phyloP scores from a whole-genome alignment of 139 green algal genomes.

The Chlamydomonas applanata region DNA sequence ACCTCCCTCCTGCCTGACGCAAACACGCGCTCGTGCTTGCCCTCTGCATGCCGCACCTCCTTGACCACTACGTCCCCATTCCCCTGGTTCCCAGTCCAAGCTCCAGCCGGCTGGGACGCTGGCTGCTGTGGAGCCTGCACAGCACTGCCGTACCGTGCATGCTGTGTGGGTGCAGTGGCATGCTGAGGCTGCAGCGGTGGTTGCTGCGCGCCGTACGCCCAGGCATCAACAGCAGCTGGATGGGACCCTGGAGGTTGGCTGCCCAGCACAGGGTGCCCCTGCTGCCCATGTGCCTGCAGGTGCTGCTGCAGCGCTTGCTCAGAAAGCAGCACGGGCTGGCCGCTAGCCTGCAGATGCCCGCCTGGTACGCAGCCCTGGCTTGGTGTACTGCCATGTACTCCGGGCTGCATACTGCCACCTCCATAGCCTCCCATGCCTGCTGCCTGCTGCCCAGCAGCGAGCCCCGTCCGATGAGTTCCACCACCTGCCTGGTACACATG shows the following conservation, averaged over 20 bases:
- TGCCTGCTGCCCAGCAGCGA: no score
- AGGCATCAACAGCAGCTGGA: background rate
- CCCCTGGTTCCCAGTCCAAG: background rate
- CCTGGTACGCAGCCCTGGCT: no score
- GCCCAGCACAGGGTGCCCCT: background rate
- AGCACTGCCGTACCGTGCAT: no score
- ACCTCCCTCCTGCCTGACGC: constrained; percentile 44
- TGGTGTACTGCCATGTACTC: no score
- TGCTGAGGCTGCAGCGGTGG: no score
- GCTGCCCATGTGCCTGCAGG: background rate
- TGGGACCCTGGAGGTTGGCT: no score
- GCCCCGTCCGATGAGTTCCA: no score
- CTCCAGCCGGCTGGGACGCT: no score
- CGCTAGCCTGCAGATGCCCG: background rate
- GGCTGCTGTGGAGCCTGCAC: background rate
- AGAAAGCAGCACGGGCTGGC: background rate
- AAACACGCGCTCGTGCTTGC: constrained; percentile 61
- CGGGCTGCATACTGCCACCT: no score
- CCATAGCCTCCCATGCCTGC: no score
- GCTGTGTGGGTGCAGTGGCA: no score
- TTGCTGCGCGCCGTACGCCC: background rate
- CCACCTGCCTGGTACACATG: no score
- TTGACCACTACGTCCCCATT: constrained; percentile 12
- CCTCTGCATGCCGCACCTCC: constrained; percentile 47
- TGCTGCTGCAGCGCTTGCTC: background rate